phyloP scores from a whole-genome alignment of 495 filamentous ascomycete species.

The Daldinia concentrica region DNA sequence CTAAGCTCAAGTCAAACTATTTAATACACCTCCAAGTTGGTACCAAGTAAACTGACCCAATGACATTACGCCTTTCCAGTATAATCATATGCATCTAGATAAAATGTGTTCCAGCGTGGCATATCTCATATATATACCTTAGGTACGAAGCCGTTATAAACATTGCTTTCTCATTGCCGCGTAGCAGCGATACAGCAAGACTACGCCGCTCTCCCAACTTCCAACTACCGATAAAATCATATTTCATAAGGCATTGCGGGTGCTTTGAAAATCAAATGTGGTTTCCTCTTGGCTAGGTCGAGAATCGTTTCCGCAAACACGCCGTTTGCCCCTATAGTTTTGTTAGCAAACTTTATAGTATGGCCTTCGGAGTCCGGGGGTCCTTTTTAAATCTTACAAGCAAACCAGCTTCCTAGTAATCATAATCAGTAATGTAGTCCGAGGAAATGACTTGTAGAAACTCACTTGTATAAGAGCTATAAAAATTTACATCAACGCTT shows the following conservation, averaged over 20 bases:
- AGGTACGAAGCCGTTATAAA: slow-evolving; percentile 14
- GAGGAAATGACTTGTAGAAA: slow-evolving; percentile 5
- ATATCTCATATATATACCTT: slow-evolving; percentile 9
- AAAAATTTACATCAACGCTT: slow-evolving; percentile 83
- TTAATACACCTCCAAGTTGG: not conserved
- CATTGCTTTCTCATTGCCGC: not conserved
- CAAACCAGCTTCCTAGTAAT: slow-evolving; percentile 84
- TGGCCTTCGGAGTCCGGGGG: no score
- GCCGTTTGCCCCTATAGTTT: slow-evolving; percentile 75
- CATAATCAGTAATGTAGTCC: slow-evolving; percentile 42
- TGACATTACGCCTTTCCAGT: slow-evolving; percentile 14
- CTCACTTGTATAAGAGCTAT: slow-evolving; percentile 78
- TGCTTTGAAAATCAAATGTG: slow-evolving; percentile 83
- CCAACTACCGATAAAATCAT: slow-evolving; percentile 15
- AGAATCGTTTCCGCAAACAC: slow-evolving; percentile 95
- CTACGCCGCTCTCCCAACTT: not conserved
- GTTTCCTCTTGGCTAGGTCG: slow-evolving; percentile 85
- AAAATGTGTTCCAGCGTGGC: slow-evolving; percentile 5
- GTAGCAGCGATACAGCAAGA: not conserved
- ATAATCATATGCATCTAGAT: slow-evolving; percentile 16
- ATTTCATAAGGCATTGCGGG: slow-evolving; percentile 59
- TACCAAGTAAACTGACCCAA: slow-evolving; percentile 6
- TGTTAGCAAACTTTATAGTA: slow-evolving; percentile 23
- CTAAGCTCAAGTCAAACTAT: not conserved
- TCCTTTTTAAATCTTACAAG: slow-evolving; percentile 62